These are phyloP conservation scores for Annulohypoxylon maeteangense DNA, from an alignment of 495 filamentous ascomycete species.

Conservation along the genomic window DNA sequence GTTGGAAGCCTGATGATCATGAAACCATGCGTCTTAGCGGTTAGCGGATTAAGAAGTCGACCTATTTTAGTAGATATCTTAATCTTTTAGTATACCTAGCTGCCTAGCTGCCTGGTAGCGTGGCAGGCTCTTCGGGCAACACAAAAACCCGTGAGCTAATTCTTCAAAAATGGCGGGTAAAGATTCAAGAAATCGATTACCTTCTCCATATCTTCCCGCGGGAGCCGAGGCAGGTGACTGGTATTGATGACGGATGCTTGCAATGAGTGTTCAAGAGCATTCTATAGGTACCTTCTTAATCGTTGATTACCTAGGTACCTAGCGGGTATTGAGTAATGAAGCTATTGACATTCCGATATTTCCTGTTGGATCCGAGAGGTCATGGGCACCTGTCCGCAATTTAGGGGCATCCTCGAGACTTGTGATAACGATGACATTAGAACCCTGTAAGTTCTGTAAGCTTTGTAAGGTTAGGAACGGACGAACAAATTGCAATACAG, in stretches of 20 bases:
- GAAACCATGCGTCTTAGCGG: conserved; percentile 27
- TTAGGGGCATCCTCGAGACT: neutral
- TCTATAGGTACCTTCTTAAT: neutral
- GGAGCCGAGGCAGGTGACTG: neutral
- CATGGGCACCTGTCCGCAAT: neutral
- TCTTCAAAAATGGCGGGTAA: neutral
- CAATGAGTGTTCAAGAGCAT: neutral
- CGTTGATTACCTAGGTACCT: neutral
- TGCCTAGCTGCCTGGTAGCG: neutral
- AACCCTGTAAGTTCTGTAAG: neutral
- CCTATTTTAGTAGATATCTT: conserved; percentile 4
- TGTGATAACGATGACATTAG: neutral
- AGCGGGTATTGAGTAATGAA: neutral
- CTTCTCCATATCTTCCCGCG: conserved; percentile 7
- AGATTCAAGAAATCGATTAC: neutral
- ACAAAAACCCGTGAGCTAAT: neutral
- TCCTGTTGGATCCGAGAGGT: neutral
- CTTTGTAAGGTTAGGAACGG: neutral
- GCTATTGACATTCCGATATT: neutral
- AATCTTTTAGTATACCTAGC: neutral
- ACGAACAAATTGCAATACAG: conserved; percentile 9
- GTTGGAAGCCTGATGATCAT: conserved; percentile 30
- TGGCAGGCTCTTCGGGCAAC: neutral
- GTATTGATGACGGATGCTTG: neutral
- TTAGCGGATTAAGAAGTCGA: conserved; percentile 1